Evolutionary conservation across 2,329 filamentous ascomycete genomes (phyloP).

Genomic region (Trichoderma asperellum): DNA sequence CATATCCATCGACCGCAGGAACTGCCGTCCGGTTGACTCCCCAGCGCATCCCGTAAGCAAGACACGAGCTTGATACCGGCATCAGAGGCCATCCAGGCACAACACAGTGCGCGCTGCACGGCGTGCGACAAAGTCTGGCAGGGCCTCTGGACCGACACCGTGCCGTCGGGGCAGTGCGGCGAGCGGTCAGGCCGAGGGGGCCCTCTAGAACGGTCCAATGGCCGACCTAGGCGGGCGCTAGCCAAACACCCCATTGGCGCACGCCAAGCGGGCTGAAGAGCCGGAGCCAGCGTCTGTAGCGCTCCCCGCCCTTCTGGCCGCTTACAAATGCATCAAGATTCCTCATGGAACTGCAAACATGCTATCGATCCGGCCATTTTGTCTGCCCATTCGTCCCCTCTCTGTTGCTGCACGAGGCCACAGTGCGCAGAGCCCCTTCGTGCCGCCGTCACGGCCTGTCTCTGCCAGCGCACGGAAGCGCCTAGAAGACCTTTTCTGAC

Average conservation of each 20-base stretch:
- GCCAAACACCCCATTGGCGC: slow-evolving; percentile 13
- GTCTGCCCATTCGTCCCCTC: slow-evolving; percentile 14
- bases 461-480: slow-evolving; percentile 31
- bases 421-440: slow-evolving; percentile 5
- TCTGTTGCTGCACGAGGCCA: neutral
- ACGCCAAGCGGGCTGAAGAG: slow-evolving; percentile 21
- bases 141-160: slow-evolving; percentile 9
- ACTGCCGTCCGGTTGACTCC: neutral
- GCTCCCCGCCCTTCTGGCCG: slow-evolving; percentile 18
- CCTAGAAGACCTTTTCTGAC: slow-evolving; percentile 42
- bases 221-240: neutral
- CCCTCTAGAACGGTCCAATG: slow-evolving; percentile 12
- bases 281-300: slow-evolving; percentile 15
- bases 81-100: neutral
- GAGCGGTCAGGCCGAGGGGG: slow-evolving; percentile 24
- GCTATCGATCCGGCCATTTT: slow-evolving; percentile 1
- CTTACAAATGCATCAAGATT: slow-evolving; percentile 30
- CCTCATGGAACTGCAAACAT: slow-evolving; percentile 11
- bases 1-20: neutral
- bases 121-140: neutral
- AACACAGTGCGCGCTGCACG: neutral
- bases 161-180: slow-evolving; percentile 21
- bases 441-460: neutral
- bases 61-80: neutral
- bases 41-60: slow-evolving; percentile 8